These are phyloP conservation scores for Symbiodinium pilosum DNA, from an alignment of 73 alveolate species.

Conservation along the genomic window DNA sequence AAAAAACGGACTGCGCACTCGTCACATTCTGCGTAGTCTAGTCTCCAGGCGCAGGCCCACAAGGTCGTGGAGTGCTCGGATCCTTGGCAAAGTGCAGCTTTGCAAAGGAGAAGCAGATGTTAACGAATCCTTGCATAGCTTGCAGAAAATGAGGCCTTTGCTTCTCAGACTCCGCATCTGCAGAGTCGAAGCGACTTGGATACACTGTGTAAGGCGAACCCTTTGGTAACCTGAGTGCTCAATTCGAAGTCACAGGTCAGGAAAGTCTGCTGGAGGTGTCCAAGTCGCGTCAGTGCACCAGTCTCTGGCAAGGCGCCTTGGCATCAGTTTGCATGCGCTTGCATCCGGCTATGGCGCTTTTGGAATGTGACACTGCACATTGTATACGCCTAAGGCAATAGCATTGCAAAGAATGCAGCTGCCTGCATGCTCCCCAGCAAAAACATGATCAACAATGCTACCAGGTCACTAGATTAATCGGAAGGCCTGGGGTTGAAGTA, in stretches of 20 bases:
- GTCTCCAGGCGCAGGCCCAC: conserved; percentile 62
- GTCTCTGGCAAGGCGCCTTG: neutral
- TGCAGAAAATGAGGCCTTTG: neutral
- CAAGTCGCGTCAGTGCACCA: neutral
- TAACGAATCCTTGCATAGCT: too few species aligned
- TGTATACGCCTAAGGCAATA: too few species aligned
- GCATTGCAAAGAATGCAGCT: too few species aligned
- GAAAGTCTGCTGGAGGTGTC: neutral
- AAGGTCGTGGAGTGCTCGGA: conserved; percentile 55
- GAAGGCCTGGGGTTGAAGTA: too few species aligned
- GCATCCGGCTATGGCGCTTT: too few species aligned
- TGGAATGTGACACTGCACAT: neutral
- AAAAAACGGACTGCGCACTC: neutral
- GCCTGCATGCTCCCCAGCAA: too few species aligned
- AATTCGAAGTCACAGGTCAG: too few species aligned
- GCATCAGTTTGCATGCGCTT: too few species aligned
- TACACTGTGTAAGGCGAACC: neutral
- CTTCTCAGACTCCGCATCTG: conserved; percentile 77
- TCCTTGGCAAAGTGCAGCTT: neutral
- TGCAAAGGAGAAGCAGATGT: too few species aligned
- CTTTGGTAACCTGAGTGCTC: neutral
- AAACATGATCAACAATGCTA: too few species aligned
- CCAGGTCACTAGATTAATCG: too few species aligned
- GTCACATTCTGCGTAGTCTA: neutral
- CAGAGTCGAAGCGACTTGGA: conserved; percentile 65